phyloP scores from a whole-genome alignment of 2,329 filamentous ascomycete species.

The Diaporthe sp. region DNA sequence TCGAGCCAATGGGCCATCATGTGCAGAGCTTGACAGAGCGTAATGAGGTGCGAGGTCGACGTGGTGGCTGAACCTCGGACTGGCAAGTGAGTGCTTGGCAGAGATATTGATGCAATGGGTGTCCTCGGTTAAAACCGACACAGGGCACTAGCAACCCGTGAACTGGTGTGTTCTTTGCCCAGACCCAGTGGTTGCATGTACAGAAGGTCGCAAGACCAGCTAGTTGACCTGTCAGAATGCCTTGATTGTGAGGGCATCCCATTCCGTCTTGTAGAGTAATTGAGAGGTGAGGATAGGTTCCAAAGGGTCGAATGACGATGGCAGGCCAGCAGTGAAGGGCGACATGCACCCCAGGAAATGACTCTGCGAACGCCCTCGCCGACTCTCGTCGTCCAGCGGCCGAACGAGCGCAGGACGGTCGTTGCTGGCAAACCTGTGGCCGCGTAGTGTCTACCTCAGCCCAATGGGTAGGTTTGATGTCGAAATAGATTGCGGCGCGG shows the following conservation, averaged over 20 bases:
- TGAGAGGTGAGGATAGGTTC: neutral
- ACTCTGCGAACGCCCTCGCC: neutral
- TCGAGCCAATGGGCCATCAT: neutral
- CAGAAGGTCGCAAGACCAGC: neutral
- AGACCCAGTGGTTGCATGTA: neutral
- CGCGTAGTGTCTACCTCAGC: neutral
- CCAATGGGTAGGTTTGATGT: neutral
- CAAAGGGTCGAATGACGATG: neutral
- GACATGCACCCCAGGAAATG: too few species aligned
- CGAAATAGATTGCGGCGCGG: conserved; percentile 29
- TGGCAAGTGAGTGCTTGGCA: neutral
- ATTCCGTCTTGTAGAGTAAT: neutral
- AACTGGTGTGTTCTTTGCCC: neutral
- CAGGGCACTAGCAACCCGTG: neutral
- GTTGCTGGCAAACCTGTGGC: neutral
- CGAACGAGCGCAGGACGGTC: conserved; percentile 1
- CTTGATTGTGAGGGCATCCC: neutral
- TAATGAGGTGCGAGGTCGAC: neutral
- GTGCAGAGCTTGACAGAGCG: neutral
- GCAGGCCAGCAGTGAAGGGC: neutral
- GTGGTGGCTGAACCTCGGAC: conserved; percentile 14
- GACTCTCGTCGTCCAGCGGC: neutral
- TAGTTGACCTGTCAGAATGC: neutral
- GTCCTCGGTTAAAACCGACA: conserved; percentile 11
- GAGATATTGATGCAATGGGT: neutral